Conservation (phyloP, 257 asterid genomes). For the Fraxinus anomala region DNA sequence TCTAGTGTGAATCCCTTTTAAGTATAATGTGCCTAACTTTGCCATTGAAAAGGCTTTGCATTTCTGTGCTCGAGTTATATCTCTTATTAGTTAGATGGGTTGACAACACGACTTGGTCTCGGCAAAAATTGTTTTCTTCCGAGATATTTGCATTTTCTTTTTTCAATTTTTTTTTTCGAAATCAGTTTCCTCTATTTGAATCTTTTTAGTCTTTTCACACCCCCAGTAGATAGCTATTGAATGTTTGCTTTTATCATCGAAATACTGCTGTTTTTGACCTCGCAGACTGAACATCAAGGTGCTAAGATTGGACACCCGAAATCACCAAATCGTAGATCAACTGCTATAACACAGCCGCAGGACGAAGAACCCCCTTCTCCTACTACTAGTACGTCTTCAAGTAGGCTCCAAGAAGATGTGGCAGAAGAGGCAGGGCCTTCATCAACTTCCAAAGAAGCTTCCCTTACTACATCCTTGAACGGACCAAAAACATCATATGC, state of each 20-base stretch:
- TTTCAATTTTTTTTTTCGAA: neutral
- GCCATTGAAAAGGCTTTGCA: too few species aligned
- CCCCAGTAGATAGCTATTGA: neutral
- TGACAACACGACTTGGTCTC: too few species aligned
- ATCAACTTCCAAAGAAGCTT: constrained; percentile 33
- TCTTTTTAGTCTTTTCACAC: too few species aligned
- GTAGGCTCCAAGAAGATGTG: constrained; percentile 37
- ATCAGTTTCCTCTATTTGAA: neutral
- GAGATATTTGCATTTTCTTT: neutral
- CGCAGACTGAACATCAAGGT: constrained; percentile 46
- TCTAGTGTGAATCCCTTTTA: too few species aligned
- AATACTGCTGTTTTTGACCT: constrained; percentile 9
- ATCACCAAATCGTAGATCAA: constrained; percentile 38
- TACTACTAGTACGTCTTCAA: constrained; percentile 29
- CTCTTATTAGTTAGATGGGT: too few species aligned
- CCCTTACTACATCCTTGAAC: constrained; percentile 36
- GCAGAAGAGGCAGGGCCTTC: constrained; percentile 28
- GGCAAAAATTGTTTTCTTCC: too few species aligned
- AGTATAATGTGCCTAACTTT: too few species aligned
- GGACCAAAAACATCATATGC: constrained; percentile 55
- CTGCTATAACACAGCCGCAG: constrained; percentile 33
- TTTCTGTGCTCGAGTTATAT: too few species aligned
- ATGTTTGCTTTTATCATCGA: neutral
- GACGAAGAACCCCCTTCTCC: constrained; percentile 35
- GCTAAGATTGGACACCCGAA: constrained; percentile 38